Evolutionary conservation across 1,139 yeast genomes (phyloP).

Genomic region (Suhomyces bokatorum): DNA sequence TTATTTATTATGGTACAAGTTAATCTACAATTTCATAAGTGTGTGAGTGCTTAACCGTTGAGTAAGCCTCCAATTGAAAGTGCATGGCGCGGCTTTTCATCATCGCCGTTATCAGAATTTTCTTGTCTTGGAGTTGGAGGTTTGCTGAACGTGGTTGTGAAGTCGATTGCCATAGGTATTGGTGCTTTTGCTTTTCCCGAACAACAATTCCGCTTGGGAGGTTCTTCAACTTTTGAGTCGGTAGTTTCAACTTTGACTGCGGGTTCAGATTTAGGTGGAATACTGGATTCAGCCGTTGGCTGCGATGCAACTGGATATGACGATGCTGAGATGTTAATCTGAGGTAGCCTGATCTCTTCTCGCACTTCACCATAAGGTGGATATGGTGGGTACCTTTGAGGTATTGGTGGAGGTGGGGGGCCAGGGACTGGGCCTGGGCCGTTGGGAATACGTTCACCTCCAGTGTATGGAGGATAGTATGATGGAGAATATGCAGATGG

Average conservation of each 20-base stretch:
- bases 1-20: slow-evolving; percentile 1
- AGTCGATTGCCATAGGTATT: slow-evolving; percentile 31
- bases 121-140: slow-evolving; percentile 8
- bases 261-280: background rate
- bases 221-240: background rate
- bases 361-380: background rate
- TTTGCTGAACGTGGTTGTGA: slow-evolving; percentile 25
- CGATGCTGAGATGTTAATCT: slow-evolving; percentile 1
- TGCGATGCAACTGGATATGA: background rate
- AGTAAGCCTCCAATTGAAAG: slow-evolving; percentile 42
- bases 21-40: background rate
- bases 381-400: slow-evolving; percentile 6
- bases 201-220: background rate
- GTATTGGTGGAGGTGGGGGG: slow-evolving; percentile 32
- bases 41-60: slow-evolving; percentile 20
- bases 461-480: slow-evolving; percentile 41
- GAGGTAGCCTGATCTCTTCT: slow-evolving; percentile 7
- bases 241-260: background rate
- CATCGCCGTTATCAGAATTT: slow-evolving; percentile 13
- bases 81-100: slow-evolving; percentile 16
- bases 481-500: slow-evolving; percentile 14
- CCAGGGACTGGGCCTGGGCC: slow-evolving; percentile 52
- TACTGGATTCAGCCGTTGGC: background rate
- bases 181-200: slow-evolving; percentile 4
- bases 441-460: slow-evolving; percentile 42